phyloP scores from a whole-genome alignment of 495 filamentous ascomycete genomes.

The Xanthoparmelia taractica region DNA sequence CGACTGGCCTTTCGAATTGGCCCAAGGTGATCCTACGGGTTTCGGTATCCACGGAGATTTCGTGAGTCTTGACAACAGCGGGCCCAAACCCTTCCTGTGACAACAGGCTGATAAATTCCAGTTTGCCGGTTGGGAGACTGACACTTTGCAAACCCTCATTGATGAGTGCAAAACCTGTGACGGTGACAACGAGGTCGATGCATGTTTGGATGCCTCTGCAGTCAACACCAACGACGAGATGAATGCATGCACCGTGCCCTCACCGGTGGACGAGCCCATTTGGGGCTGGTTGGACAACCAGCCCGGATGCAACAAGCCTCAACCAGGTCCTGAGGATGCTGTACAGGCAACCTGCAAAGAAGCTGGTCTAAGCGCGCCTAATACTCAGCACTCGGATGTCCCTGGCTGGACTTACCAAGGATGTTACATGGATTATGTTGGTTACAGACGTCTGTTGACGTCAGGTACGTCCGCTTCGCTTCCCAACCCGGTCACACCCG shows the following conservation, averaged over 20 bases:
- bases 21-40: constrained; percentile 37
- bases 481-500: not conserved
- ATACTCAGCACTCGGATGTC: constrained; percentile 1
- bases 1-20: constrained; percentile 26
- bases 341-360: constrained; percentile 1
- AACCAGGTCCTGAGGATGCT: not conserved
- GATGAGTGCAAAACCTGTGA: not conserved
- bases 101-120: not conserved
- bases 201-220: not conserved
- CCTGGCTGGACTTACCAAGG: constrained; percentile 17
- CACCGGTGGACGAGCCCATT: constrained; percentile 1
- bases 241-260: not conserved
- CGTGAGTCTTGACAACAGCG: constrained; percentile 41
- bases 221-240: not conserved
- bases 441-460: constrained; percentile 10
- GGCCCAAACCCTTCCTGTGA: not conserved
- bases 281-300: constrained; percentile 5
- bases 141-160: constrained; percentile 3
- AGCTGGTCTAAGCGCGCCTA: not conserved
- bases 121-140: not conserved
- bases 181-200: constrained; percentile 1
- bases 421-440: constrained; percentile 14
- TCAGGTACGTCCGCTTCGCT: constrained; percentile 5
- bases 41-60: constrained; percentile 61
- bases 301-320: constrained; percentile 3